Conservation (phyloP, 2,329 filamentous ascomycete genomes). For the Coniochaeta hoffmannii region DNA sequence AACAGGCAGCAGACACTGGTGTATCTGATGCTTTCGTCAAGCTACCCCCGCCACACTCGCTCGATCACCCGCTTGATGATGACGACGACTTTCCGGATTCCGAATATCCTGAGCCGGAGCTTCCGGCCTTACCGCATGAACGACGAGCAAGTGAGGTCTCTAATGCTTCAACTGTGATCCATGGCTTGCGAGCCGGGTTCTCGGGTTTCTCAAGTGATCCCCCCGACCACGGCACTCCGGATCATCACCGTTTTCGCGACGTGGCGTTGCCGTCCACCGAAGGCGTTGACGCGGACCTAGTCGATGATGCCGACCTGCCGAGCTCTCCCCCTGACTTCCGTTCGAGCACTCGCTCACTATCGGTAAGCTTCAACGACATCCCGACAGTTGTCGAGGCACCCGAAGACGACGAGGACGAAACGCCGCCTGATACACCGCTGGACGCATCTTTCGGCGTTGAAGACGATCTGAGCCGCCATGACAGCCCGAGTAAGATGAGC, state of each 20-base stretch:
- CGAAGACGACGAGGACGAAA: conserved; percentile 33
- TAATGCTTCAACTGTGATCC: conserved; percentile 30
- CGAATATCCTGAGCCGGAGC: conserved; percentile 6
- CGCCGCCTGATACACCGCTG: conserved; percentile 32
- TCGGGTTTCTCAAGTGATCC: conserved; percentile 33
- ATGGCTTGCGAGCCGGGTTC: conserved; percentile 29
- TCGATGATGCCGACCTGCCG: conserved; percentile 33
- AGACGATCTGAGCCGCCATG: conserved; percentile 2
- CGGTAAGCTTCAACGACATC: conserved; percentile 36
- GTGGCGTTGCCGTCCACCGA: conserved; percentile 21
- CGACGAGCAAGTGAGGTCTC: conserved; percentile 23
- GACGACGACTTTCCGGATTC: background rate
- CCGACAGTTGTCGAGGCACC: conserved; percentile 35
- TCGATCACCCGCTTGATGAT: background rate
- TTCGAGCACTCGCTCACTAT: conserved; percentile 27
- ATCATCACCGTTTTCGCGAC: conserved; percentile 25
- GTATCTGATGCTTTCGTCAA: background rate
- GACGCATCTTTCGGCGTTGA: background rate
- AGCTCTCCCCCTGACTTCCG: conserved; percentile 39
- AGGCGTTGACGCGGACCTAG: conserved; percentile 32
- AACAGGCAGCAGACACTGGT: background rate
- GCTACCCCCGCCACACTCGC: background rate
- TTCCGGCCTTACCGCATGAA: conserved; percentile 8
- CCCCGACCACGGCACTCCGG: conserved; percentile 38
- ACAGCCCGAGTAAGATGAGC: conserved; percentile 26